Conservation (phyloP, 129 eudicot species). For the Flaveria trinervia region DNA sequence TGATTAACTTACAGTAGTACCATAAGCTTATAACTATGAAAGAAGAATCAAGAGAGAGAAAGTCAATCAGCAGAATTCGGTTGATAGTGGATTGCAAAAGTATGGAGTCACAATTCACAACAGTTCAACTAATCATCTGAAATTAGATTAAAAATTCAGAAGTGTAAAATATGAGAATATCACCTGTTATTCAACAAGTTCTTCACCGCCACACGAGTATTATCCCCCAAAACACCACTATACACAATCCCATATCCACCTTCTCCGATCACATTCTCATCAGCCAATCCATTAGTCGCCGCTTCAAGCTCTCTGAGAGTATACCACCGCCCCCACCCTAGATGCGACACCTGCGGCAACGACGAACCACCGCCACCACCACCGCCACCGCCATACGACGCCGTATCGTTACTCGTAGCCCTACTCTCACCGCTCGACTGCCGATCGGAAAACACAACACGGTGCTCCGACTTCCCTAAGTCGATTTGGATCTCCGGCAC, state of each 20-base stretch:
- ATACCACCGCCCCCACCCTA: slow-evolving; percentile 99
- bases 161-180: not conserved
- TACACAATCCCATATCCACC: slow-evolving; percentile 89
- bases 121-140: too few relatives aligned
- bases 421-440: slow-evolving; percentile 92
- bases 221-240: slow-evolving; percentile 41
- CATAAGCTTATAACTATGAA: slow-evolving; percentile 2
- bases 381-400: slow-evolving; percentile 48
- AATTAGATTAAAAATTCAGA: too few relatives aligned
- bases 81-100: too few relatives aligned
- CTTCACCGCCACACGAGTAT: slow-evolving; percentile 44
- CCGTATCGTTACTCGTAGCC: slow-evolving; percentile 66
- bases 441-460: slow-evolving; percentile 66
- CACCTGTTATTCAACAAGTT: slow-evolving; percentile 43
- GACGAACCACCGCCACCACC: slow-evolving; percentile 53
- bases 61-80: not conserved
- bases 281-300: slow-evolving; percentile 44
- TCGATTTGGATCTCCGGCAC: slow-evolving; percentile 87
- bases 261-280: slow-evolving; percentile 92
- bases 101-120: too few relatives aligned
- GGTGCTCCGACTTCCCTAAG: slow-evolving; percentile 80
- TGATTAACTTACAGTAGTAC: not conserved
- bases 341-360: slow-evolving; percentile 89
- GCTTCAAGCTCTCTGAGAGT: slow-evolving; percentile 86
- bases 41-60: not conserved